Conservation (phyloP, 1,284 basidiomycete genomes). For the Volvariella volvacea region DNA sequence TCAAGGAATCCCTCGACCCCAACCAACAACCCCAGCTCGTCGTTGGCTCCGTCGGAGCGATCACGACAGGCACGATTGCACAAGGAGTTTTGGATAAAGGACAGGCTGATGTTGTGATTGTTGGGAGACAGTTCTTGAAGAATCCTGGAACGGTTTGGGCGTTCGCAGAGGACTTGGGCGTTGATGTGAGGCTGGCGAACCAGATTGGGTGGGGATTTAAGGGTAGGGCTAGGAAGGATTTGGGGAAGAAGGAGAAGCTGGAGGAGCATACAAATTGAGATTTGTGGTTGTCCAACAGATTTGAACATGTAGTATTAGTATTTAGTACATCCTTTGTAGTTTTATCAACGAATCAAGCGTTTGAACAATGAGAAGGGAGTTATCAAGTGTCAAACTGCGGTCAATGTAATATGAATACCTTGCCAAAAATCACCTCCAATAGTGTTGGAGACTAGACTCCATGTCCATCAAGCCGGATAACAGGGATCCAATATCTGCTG, state of each 20-base stretch:
- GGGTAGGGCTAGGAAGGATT: conserved; percentile 12
- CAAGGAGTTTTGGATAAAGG: conserved; percentile 49
- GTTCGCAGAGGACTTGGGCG: conserved; percentile 27
- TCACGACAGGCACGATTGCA: conserved; percentile 48
- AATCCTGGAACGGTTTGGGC: conserved; percentile 41
- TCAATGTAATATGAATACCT: too few relatives aligned
- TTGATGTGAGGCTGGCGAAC: conserved; percentile 13
- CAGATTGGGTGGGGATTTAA: conserved; percentile 25
- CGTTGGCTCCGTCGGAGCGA: conserved; percentile 29
- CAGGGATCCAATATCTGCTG: too few relatives aligned
- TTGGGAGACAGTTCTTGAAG: conserved; percentile 46
- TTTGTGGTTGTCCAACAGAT: too few relatives aligned
- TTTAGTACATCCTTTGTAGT: too few relatives aligned
- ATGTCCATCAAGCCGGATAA: too few relatives aligned
- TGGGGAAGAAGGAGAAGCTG: conserved; percentile 10
- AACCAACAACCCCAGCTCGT: conserved; percentile 35
- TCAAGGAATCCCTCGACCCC: conserved; percentile 16
- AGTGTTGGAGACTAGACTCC: too few relatives aligned
- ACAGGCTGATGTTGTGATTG: conserved; percentile 35
- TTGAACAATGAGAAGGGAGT: too few relatives aligned
- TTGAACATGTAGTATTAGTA: too few relatives aligned
- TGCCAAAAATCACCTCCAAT: too few relatives aligned
- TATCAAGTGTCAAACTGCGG: too few relatives aligned
- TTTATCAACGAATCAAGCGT: too few relatives aligned
- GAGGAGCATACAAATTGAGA: conserved; percentile 8